Conservation (phyloP, 1,284 basidiomycete genomes). For the Prillingera fragicola region DNA sequence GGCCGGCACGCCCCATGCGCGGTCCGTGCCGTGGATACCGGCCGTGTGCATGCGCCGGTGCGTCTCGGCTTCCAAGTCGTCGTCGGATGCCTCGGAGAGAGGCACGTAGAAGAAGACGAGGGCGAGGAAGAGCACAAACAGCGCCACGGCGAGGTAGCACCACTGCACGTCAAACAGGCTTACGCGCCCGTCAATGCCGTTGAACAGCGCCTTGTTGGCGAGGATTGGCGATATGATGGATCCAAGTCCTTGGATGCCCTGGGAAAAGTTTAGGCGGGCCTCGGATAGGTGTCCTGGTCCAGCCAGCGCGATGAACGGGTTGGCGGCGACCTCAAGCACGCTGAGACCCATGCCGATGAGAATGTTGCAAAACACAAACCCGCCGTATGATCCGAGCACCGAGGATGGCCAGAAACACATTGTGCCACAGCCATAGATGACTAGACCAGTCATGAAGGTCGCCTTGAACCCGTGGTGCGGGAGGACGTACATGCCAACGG, state of each 20-base stretch:
- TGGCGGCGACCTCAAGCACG: constrained; percentile 42
- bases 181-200: constrained; percentile 17
- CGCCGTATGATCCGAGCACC: constrained; percentile 37
- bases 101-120: constrained; percentile 46
- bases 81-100: constrained; percentile 38
- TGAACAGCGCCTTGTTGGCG: constrained; percentile 38
- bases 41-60: constrained; percentile 24
- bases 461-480: constrained; percentile 40
- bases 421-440: constrained; percentile 39
- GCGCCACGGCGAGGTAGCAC: constrained; percentile 45
- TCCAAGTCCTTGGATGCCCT: constrained; percentile 44
- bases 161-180: constrained; percentile 44
- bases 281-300: constrained; percentile 43
- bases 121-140: constrained; percentile 42
- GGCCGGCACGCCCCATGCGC: constrained; percentile 19
- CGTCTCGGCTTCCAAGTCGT: constrained; percentile 38
- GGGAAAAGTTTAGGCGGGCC: constrained; percentile 43
- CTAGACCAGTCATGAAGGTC: constrained; percentile 45
- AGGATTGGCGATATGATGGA: constrained; percentile 37
- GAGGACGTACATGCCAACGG: constrained; percentile 37
- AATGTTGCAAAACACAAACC: constrained; percentile 46
- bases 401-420: constrained; percentile 48
- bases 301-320: constrained; percentile 47
- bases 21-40: constrained; percentile 13
- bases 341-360: constrained; percentile 39